A percentile compares a stretch with the other conserved stretches of the same genome.
Conservation (phyloP, 768 basidiomycete genomes). For the Coprinellus micaceus region DNA sequence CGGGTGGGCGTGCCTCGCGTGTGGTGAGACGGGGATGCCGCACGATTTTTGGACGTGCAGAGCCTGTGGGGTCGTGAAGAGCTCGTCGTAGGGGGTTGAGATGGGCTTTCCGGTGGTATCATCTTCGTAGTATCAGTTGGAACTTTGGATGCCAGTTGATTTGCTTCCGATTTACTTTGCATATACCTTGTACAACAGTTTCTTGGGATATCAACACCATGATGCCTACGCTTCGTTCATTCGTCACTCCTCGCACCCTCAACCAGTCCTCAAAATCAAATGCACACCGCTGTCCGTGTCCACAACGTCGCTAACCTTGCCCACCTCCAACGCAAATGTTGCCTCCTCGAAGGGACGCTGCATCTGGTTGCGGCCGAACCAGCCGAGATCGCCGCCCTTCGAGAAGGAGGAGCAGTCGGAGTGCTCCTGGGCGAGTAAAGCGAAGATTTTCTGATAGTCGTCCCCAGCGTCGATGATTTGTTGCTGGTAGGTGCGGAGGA, state of each 20-base stretch:
- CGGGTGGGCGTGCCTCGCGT: constrained; percentile 66
- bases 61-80: constrained; percentile 67
- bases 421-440: constrained; percentile 65
- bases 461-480: constrained; percentile 51
- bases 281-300: constrained; percentile 95
- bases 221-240: not conserved
- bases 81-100: constrained; percentile 25
- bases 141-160: too few relatives aligned
- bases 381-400: constrained; percentile 82
- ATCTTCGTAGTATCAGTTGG: too few relatives aligned
- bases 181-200: not conserved
- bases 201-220: not conserved
- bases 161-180: not conserved
- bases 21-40: constrained; percentile 59
- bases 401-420: constrained; percentile 90
- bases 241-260: constrained; percentile 18
- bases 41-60: constrained; percentile 73
- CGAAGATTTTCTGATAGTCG: constrained; percentile 61
- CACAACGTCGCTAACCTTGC: constrained; percentile 77
- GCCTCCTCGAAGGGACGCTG: constrained; percentile 97
- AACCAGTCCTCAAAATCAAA: constrained; percentile 83
- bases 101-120: too few relatives aligned
- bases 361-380: constrained; percentile 87
- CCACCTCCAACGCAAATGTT: constrained; percentile 65
- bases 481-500: constrained; percentile 60